Percentiles rank a stretch among this genome's conserved stretches.
These are phyloP conservation scores for Tylopilus sp. DNA, from an alignment of 768 basidiomycete species.

Conservation along the genomic window DNA sequence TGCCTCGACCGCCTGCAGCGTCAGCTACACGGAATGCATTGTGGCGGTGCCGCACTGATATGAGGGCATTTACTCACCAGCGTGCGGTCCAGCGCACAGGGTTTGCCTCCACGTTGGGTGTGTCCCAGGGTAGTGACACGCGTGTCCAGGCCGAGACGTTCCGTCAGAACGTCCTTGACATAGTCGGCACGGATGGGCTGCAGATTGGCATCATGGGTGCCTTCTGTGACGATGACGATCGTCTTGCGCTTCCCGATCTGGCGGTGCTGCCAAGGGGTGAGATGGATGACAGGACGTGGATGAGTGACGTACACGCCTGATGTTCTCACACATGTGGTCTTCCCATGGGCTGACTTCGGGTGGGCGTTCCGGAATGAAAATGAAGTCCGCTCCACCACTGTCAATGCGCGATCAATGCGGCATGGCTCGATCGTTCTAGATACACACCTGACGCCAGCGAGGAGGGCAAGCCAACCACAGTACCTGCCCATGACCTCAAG, in stretches of 20 bases:
- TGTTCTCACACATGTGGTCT: conserved; percentile 82
- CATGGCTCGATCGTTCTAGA: too few relatives aligned
- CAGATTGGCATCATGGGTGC: conserved; percentile 82
- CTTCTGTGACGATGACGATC: conserved; percentile 97
- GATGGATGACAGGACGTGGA: not conserved
- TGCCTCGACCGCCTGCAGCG: conserved; percentile 93
- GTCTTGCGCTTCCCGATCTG: conserved; percentile 93
- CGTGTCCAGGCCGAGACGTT: conserved; percentile 88
- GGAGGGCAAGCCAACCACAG: conserved; percentile 97
- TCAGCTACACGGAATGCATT: conserved; percentile 56
- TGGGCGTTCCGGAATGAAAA: conserved; percentile 96
- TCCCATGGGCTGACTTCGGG: conserved; percentile 82
- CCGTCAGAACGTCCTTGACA: conserved; percentile 84
- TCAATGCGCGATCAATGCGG: conserved; percentile 9
- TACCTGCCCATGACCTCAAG: conserved; percentile 99
- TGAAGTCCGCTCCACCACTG: conserved; percentile 90
- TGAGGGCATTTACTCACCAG: conserved; percentile 49
- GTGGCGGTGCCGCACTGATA: not conserved
- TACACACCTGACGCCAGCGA: conserved; percentile 86
- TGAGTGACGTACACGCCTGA: conserved; percentile 59
- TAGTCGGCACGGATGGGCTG: conserved; percentile 91
- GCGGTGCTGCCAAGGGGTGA: conserved; percentile 62
- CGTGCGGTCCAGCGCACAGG: conserved; percentile 91
- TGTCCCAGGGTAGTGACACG: conserved; percentile 97
- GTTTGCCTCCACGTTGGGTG: conserved; percentile 91